Evolutionary conservation across 495 filamentous ascomycete species (phyloP), one percentile per base, ranked within the genome.

Genomic region (Neurospora sp.): DNA sequence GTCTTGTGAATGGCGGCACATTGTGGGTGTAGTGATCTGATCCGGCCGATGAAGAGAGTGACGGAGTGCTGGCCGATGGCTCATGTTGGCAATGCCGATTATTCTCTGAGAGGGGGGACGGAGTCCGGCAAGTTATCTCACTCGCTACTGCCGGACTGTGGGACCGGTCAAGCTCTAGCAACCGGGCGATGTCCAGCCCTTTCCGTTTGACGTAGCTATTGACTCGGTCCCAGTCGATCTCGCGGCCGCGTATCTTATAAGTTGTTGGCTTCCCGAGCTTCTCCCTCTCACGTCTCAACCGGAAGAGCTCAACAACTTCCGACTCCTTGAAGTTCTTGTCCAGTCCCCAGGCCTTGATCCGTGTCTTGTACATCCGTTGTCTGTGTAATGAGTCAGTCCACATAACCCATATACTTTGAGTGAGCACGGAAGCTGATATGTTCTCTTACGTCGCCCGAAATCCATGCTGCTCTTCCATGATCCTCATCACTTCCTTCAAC

Each of bases 261-360:
- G 46, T 70, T 1, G 79, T 73, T 11, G 72, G 41, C 69, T 81
- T 82, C 18, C 79, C 78, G 5, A 71, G 69, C 9, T 72, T 40
- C 16, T 80, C 80, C 46, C 80, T 72, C 69, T 82, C 78, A 0
- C 74, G 71, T 69, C 73, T 74, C 39, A 77, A 70, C 14, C 76
- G 77, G 59, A 78, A 76, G 1, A 81, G 73, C 68, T 79, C 79
- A 4, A 79, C 65, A 9, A 80, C 76, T 40, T 83, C 81, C 16
- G 72, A 71, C 59, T 79, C 76, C 53, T 80, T 82, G 35, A 79
- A 75, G 61, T 83, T 82, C 71, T 83, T 82, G 48, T 81, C 78
- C 53, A 82, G 73, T 4, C 78, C 73, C 81, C 81, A 83, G 31
- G 77, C 70, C 41, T 77, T 77, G 48, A 81, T 80, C 18, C 81